These are phyloP conservation scores for Tieghemiomyces parasiticus DNA, from an alignment of 192 early-diverging fungal species.

Conservation along the genomic window DNA sequence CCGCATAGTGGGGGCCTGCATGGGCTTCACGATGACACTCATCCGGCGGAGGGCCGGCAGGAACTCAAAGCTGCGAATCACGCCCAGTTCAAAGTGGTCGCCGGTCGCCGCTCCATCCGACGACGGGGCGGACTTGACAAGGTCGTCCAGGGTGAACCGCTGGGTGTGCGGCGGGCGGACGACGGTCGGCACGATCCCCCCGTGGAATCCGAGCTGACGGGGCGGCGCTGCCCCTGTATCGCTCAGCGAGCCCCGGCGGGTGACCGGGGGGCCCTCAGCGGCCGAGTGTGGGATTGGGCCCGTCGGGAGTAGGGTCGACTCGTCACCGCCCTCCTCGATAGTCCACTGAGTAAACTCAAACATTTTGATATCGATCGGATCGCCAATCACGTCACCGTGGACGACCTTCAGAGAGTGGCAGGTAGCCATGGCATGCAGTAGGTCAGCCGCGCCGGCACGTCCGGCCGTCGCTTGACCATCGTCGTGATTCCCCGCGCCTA, in stretches of 20 bases:
- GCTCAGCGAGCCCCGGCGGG: neutral
- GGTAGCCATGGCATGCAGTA: constrained; percentile 53
- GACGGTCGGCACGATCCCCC: constrained; percentile 54
- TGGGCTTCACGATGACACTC: constrained; percentile 74
- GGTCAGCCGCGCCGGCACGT: neutral
- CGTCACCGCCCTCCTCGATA: constrained; percentile 69
- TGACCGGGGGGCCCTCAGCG: neutral
- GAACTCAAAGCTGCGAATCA: constrained; percentile 88
- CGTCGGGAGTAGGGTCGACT: constrained; percentile 5
- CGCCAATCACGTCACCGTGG: constrained; percentile 76
- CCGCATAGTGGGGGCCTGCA: constrained; percentile 38
- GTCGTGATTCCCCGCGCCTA: neutral
- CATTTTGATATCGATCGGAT: constrained; percentile 96
- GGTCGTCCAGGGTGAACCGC: constrained; percentile 39
- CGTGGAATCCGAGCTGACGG: constrained; percentile 10
- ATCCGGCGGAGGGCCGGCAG: constrained; percentile 75
- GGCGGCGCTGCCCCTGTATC: neutral
- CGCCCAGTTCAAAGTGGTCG: constrained; percentile 49
- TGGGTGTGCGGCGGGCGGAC: constrained; percentile 70
- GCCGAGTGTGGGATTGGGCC: too few species aligned
- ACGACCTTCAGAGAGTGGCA: constrained; percentile 86
- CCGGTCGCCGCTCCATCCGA: constrained; percentile 14
- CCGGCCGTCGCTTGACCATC: neutral
- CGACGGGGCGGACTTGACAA: too few species aligned
- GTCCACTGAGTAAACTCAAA: constrained; percentile 92